Evolutionary conservation across 2,329 filamentous ascomycete genomes (phyloP).

Genomic region (Knufia fluminis): DNA sequence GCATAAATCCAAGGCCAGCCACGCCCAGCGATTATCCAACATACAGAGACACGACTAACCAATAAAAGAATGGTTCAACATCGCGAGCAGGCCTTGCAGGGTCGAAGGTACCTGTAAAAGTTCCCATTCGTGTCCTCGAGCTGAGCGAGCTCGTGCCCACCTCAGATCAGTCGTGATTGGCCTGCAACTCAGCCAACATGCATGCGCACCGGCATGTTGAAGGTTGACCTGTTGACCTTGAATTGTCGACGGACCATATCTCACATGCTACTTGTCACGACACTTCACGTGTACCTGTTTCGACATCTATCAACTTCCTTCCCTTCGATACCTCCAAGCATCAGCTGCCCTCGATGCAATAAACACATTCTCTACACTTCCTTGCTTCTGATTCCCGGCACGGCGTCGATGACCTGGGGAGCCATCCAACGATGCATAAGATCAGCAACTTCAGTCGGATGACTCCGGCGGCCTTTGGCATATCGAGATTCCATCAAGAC

Average conservation of each 20-base stretch:
- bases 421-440: constrained; percentile 49
- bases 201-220: not conserved
- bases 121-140: constrained; percentile 3
- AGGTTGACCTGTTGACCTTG: not conserved
- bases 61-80: not conserved
- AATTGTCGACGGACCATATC: not conserved
- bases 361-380: constrained; percentile 11
- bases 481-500: constrained; percentile 51
- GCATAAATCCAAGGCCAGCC: too few relatives aligned
- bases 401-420: constrained; percentile 23
- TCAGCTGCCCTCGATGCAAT: constrained; percentile 16
- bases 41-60: not conserved
- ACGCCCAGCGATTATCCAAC: too few relatives aligned
- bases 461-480: constrained; percentile 54
- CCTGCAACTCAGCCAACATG: not conserved
- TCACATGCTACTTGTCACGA: constrained; percentile 9
- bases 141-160: not conserved
- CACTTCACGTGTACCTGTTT: not conserved
- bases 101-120: not conserved
- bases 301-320: constrained; percentile 3
- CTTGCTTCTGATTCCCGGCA: constrained; percentile 12
- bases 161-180: not conserved
- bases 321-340: not conserved
- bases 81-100: not conserved
- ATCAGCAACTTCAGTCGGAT: constrained; percentile 60